Evolutionary conservation across 1,284 basidiomycete species (phyloP).

Genomic region (Inonotus obliquus): DNA sequence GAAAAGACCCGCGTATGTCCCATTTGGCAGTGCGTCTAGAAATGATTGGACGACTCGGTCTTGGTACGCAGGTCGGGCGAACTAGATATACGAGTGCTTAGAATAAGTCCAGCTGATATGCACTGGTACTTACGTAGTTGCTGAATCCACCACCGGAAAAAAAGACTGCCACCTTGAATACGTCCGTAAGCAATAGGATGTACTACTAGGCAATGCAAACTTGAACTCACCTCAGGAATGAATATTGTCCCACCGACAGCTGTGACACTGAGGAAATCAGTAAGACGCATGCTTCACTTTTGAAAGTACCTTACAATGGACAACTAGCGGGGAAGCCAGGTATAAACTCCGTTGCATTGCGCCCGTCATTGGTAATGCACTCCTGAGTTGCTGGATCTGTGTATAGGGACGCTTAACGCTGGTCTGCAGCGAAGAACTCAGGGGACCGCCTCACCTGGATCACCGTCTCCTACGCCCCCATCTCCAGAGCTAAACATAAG

Average conservation of each 20-base stretch:
- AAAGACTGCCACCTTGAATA: conserved; percentile 34
- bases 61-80: conserved; percentile 53
- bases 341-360: conserved; percentile 49
- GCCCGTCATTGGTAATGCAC: conserved; percentile 59
- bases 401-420: conserved; percentile 11
- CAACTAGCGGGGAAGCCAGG: conserved; percentile 57
- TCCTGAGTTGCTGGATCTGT: conserved; percentile 40
- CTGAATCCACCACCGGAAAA: conserved; percentile 71
- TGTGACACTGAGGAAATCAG: conserved; percentile 30
- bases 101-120: neutral
- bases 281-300: neutral
- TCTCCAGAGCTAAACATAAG: conserved; percentile 65
- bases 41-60: conserved; percentile 36
- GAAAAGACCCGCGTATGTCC: conserved; percentile 52
- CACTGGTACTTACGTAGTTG: conserved; percentile 39
- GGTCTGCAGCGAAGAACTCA: neutral
- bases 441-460: conserved; percentile 21
- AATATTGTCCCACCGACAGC: conserved; percentile 55
- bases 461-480: conserved; percentile 61
- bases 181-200: neutral
- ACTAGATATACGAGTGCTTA: conserved; percentile 31
- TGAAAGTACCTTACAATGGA: conserved; percentile 33
- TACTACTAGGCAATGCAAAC: neutral
- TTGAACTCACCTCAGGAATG: conserved; percentile 40
- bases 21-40: conserved; percentile 40